Evolutionary conservation across 208 protist species (phyloP).

Genomic region (Crithidia mellificae): DNA sequence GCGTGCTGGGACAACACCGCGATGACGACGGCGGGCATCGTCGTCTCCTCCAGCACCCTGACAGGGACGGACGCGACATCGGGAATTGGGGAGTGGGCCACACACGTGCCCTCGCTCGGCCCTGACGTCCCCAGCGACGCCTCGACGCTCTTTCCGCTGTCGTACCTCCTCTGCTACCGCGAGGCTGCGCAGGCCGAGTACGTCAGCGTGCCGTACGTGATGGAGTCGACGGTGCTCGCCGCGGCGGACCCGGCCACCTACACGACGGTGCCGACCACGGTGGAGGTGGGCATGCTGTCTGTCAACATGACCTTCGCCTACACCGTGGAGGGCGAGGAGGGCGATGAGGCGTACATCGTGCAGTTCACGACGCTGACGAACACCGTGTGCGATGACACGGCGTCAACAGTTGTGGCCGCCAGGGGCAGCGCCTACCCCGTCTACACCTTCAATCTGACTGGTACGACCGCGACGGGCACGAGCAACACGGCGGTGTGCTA

Average conservation of each 20-base stretch:
- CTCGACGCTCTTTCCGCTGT: slow-evolving; percentile 58
- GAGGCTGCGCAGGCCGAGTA: slow-evolving; percentile 71
- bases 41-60: slow-evolving; percentile 38
- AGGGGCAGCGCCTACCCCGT: slow-evolving; percentile 44
- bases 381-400: slow-evolving; percentile 66
- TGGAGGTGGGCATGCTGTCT: slow-evolving; percentile 62
- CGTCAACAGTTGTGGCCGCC: slow-evolving; percentile 36
- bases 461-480: slow-evolving; percentile 26
- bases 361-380: slow-evolving; percentile 58
- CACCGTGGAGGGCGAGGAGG: slow-evolving; percentile 28
- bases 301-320: slow-evolving; percentile 61
- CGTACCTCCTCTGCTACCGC: slow-evolving; percentile 82
- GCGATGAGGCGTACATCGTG: slow-evolving; percentile 81
- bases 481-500: slow-evolving; percentile 77
- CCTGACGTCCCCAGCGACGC: slow-evolving; percentile 44
- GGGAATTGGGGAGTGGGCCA: slow-evolving; percentile 42
- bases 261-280: slow-evolving; percentile 44
- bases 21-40: slow-evolving; percentile 31
- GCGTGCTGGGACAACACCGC: slow-evolving; percentile 74
- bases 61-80: slow-evolving; percentile 16
- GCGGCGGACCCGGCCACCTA: slow-evolving; percentile 60
- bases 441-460: slow-evolving; percentile 64
- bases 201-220: slow-evolving; percentile 58
- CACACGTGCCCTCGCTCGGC: slow-evolving; percentile 83
- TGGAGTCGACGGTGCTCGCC: slow-evolving; percentile 14